These are phyloP conservation scores for Albifimbria verrucaria DNA, from an alignment of 2,329 filamentous ascomycete species.

Conservation along the genomic window DNA sequence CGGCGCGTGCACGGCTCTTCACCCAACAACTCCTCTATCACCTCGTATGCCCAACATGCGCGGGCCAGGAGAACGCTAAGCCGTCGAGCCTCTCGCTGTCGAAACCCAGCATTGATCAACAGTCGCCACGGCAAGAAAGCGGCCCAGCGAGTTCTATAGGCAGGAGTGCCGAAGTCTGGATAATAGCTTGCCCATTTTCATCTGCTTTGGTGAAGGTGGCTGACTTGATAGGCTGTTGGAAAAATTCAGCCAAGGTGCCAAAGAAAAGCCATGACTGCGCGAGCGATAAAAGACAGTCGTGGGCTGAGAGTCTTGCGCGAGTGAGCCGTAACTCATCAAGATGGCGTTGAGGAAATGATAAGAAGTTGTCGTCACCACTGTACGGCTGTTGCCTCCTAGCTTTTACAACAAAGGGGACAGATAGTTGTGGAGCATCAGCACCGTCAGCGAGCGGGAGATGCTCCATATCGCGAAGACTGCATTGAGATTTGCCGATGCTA, in stretches of 20 bases:
- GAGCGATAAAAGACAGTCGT: not conserved
- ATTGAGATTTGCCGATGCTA: no score
- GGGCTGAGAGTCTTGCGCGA: not conserved
- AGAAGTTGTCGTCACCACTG: not conserved
- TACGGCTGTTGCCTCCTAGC: not conserved
- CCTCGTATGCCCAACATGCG: not conserved
- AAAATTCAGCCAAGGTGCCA: not conserved
- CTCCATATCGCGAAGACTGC: not conserved
- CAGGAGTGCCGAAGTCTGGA: not conserved
- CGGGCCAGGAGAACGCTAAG: not conserved
- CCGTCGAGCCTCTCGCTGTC: not conserved
- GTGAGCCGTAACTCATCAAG: not conserved
- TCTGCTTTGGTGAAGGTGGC: not conserved
- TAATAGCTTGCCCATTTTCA: not conserved
- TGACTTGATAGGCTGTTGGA: not conserved
- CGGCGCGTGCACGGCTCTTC: not conserved
- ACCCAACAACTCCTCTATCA: not conserved
- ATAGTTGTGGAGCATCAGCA: not conserved
- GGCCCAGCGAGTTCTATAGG: not conserved
- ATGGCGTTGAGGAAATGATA: not conserved
- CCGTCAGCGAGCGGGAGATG: not conserved
- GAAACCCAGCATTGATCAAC: not conserved
- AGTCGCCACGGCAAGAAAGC: not conserved
- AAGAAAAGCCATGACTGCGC: not conserved
- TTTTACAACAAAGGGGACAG: not conserved